These are phyloP conservation scores for Boletus patriciae DNA, from an alignment of 768 basidiomycete genomes.

Conservation along the genomic window DNA sequence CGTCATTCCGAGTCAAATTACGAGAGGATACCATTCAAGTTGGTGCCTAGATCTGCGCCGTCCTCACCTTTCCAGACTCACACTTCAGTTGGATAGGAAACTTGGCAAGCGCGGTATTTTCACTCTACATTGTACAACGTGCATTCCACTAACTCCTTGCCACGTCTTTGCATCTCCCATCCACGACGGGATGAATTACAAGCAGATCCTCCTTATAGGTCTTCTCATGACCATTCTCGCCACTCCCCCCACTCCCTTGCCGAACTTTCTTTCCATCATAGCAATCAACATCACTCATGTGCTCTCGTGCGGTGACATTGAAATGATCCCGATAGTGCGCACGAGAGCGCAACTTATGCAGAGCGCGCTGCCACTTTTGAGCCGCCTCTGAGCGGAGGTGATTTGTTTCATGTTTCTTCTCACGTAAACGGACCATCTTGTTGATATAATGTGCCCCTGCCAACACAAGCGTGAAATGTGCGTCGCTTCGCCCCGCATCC, in stretches of 20 bases:
- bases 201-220: slow-evolving; percentile 49
- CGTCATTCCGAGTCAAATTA: no score
- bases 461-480: slow-evolving; percentile 11
- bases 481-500: background rate
- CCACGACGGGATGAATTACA: slow-evolving; percentile 60
- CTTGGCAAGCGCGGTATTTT: background rate
- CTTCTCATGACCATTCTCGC: slow-evolving; percentile 9
- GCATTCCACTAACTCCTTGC: slow-evolving; percentile 31
- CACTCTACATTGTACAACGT: slow-evolving; percentile 14
- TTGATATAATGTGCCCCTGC: slow-evolving; percentile 76
- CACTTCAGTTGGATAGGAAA: background rate
- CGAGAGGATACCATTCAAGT: no score
- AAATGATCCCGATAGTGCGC: slow-evolving; percentile 60
- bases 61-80: no score
- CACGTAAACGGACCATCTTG: slow-evolving; percentile 47
- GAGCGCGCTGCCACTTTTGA: slow-evolving; percentile 51
- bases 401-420: slow-evolving; percentile 28
- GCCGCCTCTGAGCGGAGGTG: slow-evolving; percentile 47
- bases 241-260: slow-evolving; percentile 31
- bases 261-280: slow-evolving; percentile 59
- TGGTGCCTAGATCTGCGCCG: no score
- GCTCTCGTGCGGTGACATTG: slow-evolving; percentile 60
- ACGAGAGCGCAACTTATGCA: slow-evolving; percentile 48
- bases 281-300: slow-evolving; percentile 77
- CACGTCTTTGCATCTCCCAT: slow-evolving; percentile 63